Evolutionary conservation across 2,329 filamentous ascomycete genomes (phyloP).

Genomic region (Aspergillus caelatus): DNA sequence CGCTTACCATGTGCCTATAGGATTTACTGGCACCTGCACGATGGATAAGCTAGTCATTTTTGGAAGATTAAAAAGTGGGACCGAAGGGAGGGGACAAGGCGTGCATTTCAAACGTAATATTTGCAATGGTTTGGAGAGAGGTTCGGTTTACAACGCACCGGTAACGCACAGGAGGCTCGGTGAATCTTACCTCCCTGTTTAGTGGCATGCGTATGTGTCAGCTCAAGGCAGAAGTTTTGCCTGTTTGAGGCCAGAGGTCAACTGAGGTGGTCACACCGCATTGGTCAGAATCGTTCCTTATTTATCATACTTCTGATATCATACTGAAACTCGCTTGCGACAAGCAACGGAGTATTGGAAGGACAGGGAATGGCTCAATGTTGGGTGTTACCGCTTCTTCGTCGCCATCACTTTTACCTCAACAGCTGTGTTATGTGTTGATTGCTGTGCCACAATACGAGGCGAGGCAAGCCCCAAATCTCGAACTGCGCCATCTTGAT

Average conservation of each 20-base stretch:
- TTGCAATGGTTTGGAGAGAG: neutral
- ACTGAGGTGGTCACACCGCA: constrained; percentile 11
- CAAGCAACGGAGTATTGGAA: neutral
- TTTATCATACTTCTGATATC: constrained; percentile 9
- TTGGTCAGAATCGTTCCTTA: neutral
- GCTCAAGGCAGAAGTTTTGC: neutral
- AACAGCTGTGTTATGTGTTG: neutral
- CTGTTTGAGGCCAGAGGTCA: neutral
- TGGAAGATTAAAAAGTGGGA: constrained; percentile 18
- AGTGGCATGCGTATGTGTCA: neutral
- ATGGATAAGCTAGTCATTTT: constrained; percentile 20
- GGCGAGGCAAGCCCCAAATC: neutral
- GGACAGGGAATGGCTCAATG: neutral
- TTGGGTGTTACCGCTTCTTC: neutral
- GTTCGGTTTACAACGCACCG: neutral
- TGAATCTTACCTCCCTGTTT: constrained; percentile 3
- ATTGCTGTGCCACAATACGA: neutral
- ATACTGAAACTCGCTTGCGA: constrained; percentile 1
- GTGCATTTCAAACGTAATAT: constrained; percentile 2
- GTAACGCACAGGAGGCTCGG: constrained; percentile 11
- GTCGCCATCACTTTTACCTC: neutral
- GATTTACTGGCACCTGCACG: constrained; percentile 18
- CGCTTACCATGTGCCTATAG: constrained; percentile 18
- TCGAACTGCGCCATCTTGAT: neutral
- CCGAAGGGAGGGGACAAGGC: constrained; percentile 6